Evolutionary conservation across 768 basidiomycete genomes (phyloP).

Genomic region (Suillus bovinus): DNA sequence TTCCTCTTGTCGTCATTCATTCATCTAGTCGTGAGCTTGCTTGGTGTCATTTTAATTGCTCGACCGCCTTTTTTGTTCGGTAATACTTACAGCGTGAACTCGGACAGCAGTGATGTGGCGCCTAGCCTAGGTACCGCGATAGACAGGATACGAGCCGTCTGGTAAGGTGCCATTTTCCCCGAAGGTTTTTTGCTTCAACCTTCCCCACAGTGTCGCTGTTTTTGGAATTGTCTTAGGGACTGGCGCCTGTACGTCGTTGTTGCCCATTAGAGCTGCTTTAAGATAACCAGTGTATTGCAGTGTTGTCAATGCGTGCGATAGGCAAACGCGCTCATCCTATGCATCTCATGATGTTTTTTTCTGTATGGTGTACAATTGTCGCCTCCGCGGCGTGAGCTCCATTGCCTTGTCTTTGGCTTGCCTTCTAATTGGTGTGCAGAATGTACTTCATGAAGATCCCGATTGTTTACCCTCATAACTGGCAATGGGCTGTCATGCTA

Average conservation of each 20-base stretch:
- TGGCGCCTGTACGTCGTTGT: slow-evolving; percentile 59
- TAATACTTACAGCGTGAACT: slow-evolving; percentile 4
- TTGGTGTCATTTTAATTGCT: slow-evolving; percentile 81
- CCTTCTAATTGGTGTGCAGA: slow-evolving; percentile 9
- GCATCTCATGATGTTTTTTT: slow-evolving; percentile 71
- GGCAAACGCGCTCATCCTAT: slow-evolving; percentile 76
- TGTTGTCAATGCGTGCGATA: slow-evolving; percentile 60
- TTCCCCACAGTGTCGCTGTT: slow-evolving; percentile 50
- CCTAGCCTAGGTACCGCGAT: slow-evolving; percentile 22
- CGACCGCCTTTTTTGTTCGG: slow-evolving; percentile 78
- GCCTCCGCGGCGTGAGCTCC: slow-evolving; percentile 14
- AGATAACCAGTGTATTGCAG: slow-evolving; percentile 26
- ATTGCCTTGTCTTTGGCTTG: not conserved
- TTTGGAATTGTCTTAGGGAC: slow-evolving; percentile 66
- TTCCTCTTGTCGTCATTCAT: not conserved
- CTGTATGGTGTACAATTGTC: slow-evolving; percentile 48
- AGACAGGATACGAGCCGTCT: slow-evolving; percentile 60
- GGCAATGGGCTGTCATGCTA: slow-evolving; percentile 18
- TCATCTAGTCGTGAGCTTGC: slow-evolving; percentile 56
- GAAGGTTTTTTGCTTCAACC: not conserved
- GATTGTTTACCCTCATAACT: slow-evolving; percentile 20
- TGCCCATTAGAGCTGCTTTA: not conserved
- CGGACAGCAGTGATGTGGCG: slow-evolving; percentile 5
- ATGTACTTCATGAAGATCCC: slow-evolving; percentile 12
- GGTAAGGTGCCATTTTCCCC: slow-evolving; percentile 30